These are phyloP conservation scores for Fusarium tanahbumbuense DNA, from an alignment of 2,329 filamentous ascomycete genomes.

Conservation along the genomic window DNA sequence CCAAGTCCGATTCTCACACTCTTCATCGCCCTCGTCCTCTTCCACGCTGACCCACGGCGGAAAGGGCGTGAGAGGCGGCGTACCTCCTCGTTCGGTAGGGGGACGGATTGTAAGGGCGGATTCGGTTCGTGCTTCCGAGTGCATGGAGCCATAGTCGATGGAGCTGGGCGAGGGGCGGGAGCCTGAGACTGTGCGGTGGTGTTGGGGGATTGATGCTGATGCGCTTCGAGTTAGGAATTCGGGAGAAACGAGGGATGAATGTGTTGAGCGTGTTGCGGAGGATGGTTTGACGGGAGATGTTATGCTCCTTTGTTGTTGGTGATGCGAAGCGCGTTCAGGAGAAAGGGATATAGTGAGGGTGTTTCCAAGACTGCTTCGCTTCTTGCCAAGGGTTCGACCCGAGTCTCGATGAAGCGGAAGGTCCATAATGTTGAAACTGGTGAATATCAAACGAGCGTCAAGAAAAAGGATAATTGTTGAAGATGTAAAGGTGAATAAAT, in stretches of 20 bases:
- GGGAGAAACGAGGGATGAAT: conserved; percentile 20
- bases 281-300: conserved; percentile 16
- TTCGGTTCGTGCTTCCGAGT: conserved; percentile 17
- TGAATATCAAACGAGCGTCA: not conserved
- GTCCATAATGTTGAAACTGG: conserved; percentile 15
- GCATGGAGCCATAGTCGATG: conserved; percentile 26
- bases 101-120: conserved; percentile 39
- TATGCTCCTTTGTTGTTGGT: conserved; percentile 9
- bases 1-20: conserved; percentile 28
- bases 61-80: conserved; percentile 46
- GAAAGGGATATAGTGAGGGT: conserved; percentile 30
- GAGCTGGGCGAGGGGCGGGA: conserved; percentile 10
- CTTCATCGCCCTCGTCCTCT: conserved; percentile 35
- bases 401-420: conserved; percentile 17
- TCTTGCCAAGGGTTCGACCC: conserved; percentile 26
- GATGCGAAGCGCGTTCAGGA: conserved; percentile 14
- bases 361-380: conserved; percentile 25
- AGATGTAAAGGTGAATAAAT: not conserved
- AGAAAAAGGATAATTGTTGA: not conserved
- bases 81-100: conserved; percentile 17
- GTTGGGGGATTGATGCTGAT: not conserved
- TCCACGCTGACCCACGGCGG: conserved; percentile 41
- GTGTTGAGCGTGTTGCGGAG: conserved; percentile 10
- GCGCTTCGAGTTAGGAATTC: conserved; percentile 13
- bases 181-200: conserved; percentile 18